A percentile compares a stretch with the other conserved stretches of the same genome.
phyloP scores from a whole-genome alignment of 2,329 filamentous ascomycete species.

The Cladosporium austrohemisphaericum region DNA sequence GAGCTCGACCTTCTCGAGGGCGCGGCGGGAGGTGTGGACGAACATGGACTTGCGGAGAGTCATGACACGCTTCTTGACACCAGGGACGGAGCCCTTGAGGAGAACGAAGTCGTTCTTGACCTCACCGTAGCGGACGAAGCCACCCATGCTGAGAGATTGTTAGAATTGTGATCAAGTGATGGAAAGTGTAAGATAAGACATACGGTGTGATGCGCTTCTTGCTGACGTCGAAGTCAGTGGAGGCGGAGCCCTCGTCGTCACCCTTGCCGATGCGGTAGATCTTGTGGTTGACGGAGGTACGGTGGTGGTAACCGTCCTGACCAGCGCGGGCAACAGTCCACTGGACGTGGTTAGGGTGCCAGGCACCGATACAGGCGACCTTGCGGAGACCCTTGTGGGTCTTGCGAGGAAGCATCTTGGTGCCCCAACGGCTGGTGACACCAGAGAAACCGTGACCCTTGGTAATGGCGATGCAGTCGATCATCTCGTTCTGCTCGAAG shows the following conservation, averaged over 20 bases:
- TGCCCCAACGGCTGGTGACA: constrained; percentile 97
- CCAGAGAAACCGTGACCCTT: constrained; percentile 98
- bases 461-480: constrained; percentile 98
- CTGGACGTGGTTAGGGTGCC: constrained; percentile 99
- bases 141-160: constrained; percentile 70
- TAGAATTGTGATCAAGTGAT: constrained; percentile 27
- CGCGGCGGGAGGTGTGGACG: constrained; percentile 89
- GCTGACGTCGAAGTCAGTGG: constrained; percentile 92
- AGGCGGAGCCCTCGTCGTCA: constrained; percentile 83
- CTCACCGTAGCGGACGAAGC: constrained; percentile 98
- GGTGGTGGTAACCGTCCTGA: constrained; percentile 99
- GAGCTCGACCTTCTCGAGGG: constrained; percentile 98
- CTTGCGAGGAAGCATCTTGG: constrained; percentile 99
- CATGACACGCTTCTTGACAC: constrained; percentile 99
- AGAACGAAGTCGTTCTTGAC: constrained; percentile 99
- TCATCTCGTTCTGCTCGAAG: constrained; percentile 99
- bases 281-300: constrained; percentile 99
- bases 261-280: constrained; percentile 97
- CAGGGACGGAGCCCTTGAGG: constrained; percentile 95
- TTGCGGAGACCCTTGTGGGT: constrained; percentile 99
- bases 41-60: constrained; percentile 99
- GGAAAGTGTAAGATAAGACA: constrained; percentile 46
- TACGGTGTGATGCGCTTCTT: constrained; percentile 99
- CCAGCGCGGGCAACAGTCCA: constrained; percentile 99
- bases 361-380: constrained; percentile 99